Evolutionary conservation across 2,329 filamentous ascomycete species (phyloP).

Genomic region (Ascocoryne sarcoides): DNA sequence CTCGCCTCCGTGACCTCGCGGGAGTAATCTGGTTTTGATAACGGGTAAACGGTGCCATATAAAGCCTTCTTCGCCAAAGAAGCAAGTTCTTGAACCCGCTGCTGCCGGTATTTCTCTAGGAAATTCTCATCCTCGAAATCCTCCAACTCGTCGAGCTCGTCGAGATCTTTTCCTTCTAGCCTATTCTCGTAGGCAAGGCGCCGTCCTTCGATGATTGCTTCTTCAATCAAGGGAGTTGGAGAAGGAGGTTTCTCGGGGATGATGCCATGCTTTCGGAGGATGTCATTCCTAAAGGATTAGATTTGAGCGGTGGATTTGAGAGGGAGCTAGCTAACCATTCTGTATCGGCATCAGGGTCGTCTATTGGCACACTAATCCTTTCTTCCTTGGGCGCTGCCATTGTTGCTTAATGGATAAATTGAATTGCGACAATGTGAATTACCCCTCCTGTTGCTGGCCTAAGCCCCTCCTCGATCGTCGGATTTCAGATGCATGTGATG

Average conservation of each 20-base stretch:
- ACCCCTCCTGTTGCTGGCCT: no score
- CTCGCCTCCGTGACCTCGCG: conserved; percentile 89
- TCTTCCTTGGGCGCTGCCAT: conserved; percentile 58
- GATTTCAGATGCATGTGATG: not conserved
- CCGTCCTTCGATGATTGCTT: conserved; percentile 78
- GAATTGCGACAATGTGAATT: no score
- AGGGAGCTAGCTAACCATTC: conserved; percentile 65
- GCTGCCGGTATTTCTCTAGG: conserved; percentile 76
- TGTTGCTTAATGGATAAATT: no score
- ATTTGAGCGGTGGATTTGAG: not conserved
- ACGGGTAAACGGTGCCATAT: conserved; percentile 84
- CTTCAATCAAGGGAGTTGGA: conserved; percentile 91
- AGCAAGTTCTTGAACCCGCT: conserved; percentile 76
- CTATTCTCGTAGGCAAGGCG: conserved; percentile 83
- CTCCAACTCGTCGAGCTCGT: conserved; percentile 88
- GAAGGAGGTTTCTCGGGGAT: conserved; percentile 98
- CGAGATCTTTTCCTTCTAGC: conserved; percentile 86
- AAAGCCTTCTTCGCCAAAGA: conserved; percentile 66
- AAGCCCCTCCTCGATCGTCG: no score
- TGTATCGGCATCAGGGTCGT: conserved; percentile 93
- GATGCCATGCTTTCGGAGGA: conserved; percentile 89
- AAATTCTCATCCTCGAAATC: conserved; percentile 94
- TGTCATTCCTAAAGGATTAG: conserved; percentile 73
- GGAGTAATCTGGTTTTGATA: conserved; percentile 90
- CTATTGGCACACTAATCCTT: conserved; percentile 71